Percentiles rank a stretch among this genome's conserved stretches.
Conservation (phyloP, 306 rosid genomes). For the Sophora flavescens region DNA sequence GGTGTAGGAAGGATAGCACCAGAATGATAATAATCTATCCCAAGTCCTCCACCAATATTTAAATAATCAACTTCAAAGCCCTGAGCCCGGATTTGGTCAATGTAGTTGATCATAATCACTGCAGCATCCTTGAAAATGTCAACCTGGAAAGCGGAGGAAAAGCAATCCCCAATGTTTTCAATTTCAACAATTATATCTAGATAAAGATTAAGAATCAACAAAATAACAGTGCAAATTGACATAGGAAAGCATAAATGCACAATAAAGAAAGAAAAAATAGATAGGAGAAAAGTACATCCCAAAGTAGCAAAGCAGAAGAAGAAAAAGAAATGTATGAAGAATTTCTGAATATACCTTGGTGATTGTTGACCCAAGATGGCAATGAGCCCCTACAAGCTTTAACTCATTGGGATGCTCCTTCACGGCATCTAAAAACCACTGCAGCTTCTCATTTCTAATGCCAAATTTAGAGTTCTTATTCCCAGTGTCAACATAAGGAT, state of each 20-base stretch:
- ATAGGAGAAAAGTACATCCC: background rate
- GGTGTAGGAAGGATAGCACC: too few relatives aligned
- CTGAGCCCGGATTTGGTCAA: too few relatives aligned
- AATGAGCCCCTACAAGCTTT: conserved; percentile 96
- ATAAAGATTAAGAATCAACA: conserved; percentile 30
- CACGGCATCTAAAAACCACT: conserved; percentile 89
- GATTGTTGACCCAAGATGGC: conserved; percentile 97
- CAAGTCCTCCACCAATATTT: too few relatives aligned
- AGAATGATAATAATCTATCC: too few relatives aligned
- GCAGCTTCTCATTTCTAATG: conserved; percentile 94
- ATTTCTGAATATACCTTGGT: conserved; percentile 68
- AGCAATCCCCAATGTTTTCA: too few relatives aligned
- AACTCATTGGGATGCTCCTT: conserved; percentile 84
- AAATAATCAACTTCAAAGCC: too few relatives aligned
- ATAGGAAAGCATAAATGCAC: conserved; percentile 20
- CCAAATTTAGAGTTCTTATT: conserved; percentile 96
- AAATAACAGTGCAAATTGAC: conserved; percentile 18
- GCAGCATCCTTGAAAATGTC: too few relatives aligned
- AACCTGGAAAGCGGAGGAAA: too few relatives aligned
- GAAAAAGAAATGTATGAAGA: background rate
- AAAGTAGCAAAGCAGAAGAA: conserved; percentile 3
- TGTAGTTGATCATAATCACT: too few relatives aligned
- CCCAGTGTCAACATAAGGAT: conserved; percentile 97
- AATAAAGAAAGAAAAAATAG: background rate
- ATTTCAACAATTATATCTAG: too few relatives aligned